Conservation (phyloP, 2,329 filamentous ascomycete genomes). For the Fusarium ramigenum region DNA sequence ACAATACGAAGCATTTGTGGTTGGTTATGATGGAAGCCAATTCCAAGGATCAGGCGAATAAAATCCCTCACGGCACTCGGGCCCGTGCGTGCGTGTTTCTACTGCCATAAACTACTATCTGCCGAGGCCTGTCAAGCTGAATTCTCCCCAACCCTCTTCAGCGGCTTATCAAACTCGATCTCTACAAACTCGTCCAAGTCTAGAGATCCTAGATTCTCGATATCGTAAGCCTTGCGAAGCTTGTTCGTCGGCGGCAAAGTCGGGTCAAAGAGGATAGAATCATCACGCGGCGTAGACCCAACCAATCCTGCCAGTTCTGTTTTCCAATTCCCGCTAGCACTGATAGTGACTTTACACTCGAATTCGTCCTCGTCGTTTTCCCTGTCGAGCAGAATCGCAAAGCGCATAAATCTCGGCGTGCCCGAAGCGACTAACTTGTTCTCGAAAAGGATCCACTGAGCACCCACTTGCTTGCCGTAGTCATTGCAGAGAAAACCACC, state of each 20-base stretch:
- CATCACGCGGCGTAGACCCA: conserved; percentile 32
- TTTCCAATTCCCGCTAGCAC: conserved; percentile 43
- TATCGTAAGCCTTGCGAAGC: neutral
- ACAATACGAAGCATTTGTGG: neutral
- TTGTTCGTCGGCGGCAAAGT: neutral
- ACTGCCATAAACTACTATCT: neutral
- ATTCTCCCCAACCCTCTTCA: neutral
- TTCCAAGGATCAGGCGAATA: neutral
- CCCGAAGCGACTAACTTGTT: conserved; percentile 1
- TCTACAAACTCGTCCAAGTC: neutral
- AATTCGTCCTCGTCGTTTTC: conserved; percentile 40
- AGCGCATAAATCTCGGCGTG: neutral
- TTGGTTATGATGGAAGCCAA: too few species aligned
- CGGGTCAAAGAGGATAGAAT: neutral
- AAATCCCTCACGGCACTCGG: neutral
- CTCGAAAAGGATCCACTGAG: conserved; percentile 27
- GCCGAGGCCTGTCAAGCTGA: neutral
- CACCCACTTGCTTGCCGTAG: conserved; percentile 32
- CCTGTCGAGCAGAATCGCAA: conserved; percentile 2
- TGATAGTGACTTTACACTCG: conserved; percentile 41
- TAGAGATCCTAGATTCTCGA: neutral
- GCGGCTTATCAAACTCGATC: neutral
- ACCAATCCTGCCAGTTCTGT: conserved; percentile 42
- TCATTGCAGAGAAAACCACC: conserved; percentile 27
- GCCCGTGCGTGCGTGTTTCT: neutral